Conservation (phyloP, 208 protist genomes). For the Trypanosoma platydactyli region DNA sequence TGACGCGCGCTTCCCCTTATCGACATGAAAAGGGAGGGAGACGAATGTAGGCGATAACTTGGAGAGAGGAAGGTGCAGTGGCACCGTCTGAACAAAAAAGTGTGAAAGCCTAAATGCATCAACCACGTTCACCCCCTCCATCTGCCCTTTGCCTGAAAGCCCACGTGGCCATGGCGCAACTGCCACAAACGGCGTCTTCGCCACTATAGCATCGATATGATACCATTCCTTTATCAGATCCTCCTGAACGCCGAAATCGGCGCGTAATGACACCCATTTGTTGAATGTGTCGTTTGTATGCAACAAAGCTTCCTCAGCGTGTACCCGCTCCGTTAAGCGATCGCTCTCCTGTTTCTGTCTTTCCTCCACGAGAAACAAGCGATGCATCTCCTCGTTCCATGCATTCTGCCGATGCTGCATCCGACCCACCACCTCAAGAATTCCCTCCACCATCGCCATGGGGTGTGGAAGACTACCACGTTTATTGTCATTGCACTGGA, state of each 20-base stretch:
- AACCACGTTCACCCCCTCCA: constrained; percentile 34
- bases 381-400: constrained; percentile 44
- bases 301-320: constrained; percentile 18
- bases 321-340: constrained; percentile 24
- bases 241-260: constrained; percentile 3
- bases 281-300: constrained; percentile 29
- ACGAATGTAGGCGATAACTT: constrained; percentile 56
- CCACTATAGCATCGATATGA: constrained; percentile 42
- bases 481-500: neutral
- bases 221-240: constrained; percentile 49
- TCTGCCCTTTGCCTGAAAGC: constrained; percentile 28
- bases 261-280: constrained; percentile 36
- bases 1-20: constrained; percentile 16
- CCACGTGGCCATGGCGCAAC: constrained; percentile 53
- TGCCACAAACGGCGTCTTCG: constrained; percentile 59
- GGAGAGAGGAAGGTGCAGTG: constrained; percentile 44
- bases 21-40: constrained; percentile 35
- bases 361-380: constrained; percentile 34
- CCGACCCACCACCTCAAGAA: constrained; percentile 25
- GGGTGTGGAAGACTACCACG: neutral
- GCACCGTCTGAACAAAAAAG: constrained; percentile 61
- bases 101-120: constrained; percentile 47
- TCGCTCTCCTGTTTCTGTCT: constrained; percentile 29
- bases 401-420: constrained; percentile 31
- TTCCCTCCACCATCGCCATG: constrained; percentile 16